These are phyloP conservation scores for Solanum sejunctum DNA, from an alignment of 257 asterid genomes.

Conservation along the genomic window DNA sequence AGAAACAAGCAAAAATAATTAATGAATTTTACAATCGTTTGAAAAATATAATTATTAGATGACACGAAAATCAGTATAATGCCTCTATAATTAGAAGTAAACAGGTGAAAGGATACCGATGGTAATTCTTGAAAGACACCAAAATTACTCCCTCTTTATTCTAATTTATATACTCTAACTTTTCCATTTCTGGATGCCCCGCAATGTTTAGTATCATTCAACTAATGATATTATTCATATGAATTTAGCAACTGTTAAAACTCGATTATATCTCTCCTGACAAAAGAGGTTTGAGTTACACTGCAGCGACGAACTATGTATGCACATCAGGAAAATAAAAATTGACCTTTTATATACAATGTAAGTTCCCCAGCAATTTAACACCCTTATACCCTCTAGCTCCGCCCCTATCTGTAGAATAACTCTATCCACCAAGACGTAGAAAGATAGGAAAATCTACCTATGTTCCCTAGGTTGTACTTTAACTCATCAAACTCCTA, in stretches of 20 bases:
- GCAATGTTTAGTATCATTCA: not conserved
- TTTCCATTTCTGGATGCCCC: not conserved
- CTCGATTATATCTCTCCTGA: not conserved
- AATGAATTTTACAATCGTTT: not conserved
- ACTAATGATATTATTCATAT: not conserved
- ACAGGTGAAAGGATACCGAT: not conserved
- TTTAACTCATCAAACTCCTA: not conserved
- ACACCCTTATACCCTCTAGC: not conserved
- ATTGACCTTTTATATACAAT: not conserved
- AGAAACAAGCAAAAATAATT: not conserved
- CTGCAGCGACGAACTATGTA: not conserved
- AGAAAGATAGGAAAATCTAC: not conserved
- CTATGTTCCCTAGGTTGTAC: not conserved
- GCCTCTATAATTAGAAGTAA: not conserved
- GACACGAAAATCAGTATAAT: not conserved
- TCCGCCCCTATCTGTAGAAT: not conserved
- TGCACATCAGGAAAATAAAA: not conserved
- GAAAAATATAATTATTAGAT: not conserved
- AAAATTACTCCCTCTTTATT: not conserved
- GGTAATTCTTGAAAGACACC: not conserved
- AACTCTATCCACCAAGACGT: not conserved
- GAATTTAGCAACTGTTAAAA: not conserved
- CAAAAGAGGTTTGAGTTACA: not conserved
- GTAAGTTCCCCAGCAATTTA: not conserved
- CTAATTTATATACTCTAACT: not conserved